A percentile compares a stretch with the other conserved stretches of the same genome.
Evolutionary conservation across 257 asterid species (phyloP).

Genomic region (Fraxinus quadrangulata): DNA sequence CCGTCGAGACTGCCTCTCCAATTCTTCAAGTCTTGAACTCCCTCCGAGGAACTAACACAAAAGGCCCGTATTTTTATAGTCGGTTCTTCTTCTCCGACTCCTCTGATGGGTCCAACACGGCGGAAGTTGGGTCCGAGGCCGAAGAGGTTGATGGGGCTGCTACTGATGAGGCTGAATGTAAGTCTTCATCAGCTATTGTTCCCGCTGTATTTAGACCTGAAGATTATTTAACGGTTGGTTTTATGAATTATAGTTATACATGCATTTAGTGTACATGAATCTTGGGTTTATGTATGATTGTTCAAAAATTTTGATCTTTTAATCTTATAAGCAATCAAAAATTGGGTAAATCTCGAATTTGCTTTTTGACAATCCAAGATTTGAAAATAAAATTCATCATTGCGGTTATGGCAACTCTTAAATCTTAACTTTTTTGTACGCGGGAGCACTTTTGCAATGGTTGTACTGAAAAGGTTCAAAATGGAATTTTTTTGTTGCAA

Average conservation of each 20-base stretch:
- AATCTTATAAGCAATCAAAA: neutral
- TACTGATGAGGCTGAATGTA: conserved; percentile 52
- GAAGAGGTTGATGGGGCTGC: conserved; percentile 38
- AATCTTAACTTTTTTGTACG: neutral
- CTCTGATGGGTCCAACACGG: conserved; percentile 52
- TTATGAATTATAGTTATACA: neutral
- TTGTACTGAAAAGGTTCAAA: neutral
- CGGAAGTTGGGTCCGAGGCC: conserved; percentile 43
- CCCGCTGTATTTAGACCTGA: conserved; percentile 81
- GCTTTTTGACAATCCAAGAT: too few species aligned
- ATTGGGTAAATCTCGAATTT: neutral
- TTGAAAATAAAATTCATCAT: too few species aligned
- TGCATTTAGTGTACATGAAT: neutral
- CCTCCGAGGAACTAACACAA: conserved; percentile 36
- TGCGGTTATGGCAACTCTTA: neutral
- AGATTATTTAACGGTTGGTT: conserved; percentile 82
- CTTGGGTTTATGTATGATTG: neutral
- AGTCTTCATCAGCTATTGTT: conserved; percentile 68
- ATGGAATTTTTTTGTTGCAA: neutral
- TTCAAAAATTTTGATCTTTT: neutral
- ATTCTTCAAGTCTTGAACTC: conserved; percentile 47
- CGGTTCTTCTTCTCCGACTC: conserved; percentile 87
- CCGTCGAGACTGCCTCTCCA: conserved; percentile 49
- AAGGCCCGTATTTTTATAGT: conserved; percentile 40
- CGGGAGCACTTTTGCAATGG: neutral